Percentiles rank a stretch among this genome's conserved stretches.
phyloP scores from a whole-genome alignment of 306 rosid genomes.

The Hylodesmum podocarpum region DNA sequence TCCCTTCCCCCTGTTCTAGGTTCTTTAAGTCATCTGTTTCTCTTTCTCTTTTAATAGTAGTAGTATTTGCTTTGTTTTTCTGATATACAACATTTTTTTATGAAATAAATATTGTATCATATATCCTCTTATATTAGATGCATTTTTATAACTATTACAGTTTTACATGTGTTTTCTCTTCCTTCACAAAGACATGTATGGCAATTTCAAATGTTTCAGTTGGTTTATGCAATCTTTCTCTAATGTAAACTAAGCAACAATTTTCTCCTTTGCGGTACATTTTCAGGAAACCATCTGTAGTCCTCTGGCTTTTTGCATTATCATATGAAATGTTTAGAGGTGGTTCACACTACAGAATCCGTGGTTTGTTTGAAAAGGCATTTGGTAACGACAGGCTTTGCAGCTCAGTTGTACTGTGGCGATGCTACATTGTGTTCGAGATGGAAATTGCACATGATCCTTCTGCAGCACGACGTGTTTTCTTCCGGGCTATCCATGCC shows the following conservation, averaged over 20 bases:
- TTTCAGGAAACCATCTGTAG: conserved; percentile 82
- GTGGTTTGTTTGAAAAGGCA: conserved; percentile 85
- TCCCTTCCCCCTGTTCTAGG: neutral
- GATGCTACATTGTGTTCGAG: conserved; percentile 78
- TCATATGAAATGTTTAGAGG: conserved; percentile 77
- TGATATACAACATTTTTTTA: neutral
- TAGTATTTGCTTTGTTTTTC: neutral
- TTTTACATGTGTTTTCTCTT: neutral
- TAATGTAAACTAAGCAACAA: neutral
- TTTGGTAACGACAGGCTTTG: conserved; percentile 55
- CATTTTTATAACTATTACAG: neutral
- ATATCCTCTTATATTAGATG: neutral
- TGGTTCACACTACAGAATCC: conserved; percentile 76
- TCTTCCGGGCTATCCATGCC: conserved; percentile 95
- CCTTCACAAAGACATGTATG: neutral
- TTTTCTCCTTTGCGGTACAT: conserved; percentile 30
- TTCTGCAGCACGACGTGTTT: conserved; percentile 73
- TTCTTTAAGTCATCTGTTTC: neutral
- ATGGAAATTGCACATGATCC: conserved; percentile 55
- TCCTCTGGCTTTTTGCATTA: conserved; percentile 76
- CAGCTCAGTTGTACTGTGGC: conserved; percentile 85
- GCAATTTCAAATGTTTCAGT: neutral
- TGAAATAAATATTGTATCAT: neutral
- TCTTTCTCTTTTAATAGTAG: neutral
- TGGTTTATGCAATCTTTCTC: neutral